Evolutionary conservation across 352 stramenopile genomes (phyloP), one percentile per base, ranked within the genome.

Genomic region (Phytophthora aleatoria): DNA sequence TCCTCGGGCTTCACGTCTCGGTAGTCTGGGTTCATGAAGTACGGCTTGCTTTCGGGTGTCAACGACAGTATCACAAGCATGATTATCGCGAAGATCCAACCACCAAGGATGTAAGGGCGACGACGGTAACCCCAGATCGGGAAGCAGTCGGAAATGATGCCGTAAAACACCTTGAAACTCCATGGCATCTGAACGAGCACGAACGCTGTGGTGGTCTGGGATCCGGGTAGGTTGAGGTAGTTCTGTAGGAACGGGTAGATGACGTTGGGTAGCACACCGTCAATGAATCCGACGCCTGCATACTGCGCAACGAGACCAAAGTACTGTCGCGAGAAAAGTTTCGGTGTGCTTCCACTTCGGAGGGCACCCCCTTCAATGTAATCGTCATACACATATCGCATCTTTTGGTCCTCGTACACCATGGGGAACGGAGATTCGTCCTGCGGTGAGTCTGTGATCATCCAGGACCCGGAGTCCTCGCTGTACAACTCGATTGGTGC

Each of bases 101-200:
- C 77, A 15, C 74, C 52, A 24, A 89, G 54, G 59, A 89, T 87
- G 62, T 85, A 87, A 3, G 80, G 77, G 9, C 76, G 69, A 15
- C 80, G 74, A 0, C 74, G 71, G 35, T 82, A 87, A 5, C 80
- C 80, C n/a, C 60, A 68, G 39, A 90, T 77, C 16, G 81, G 81
- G 20, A 82, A 84, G 50, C 74, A 84, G 67, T 90, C 81, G 8
- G 77, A 83, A 9, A 90, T 2, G 31, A 90, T 79, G 28, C 77
- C 77, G 54, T 81, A 71, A 50, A 89, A 81, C 0, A 87, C 67
- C 55, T 88, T 89, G 44, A 89, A 87, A 41, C 71, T 85, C 74
- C 78, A 89, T 5, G 74, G 77, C 43, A 89, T 69, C 31, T 79
- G 69, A 12, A 89, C 73, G n/a, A 87, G 74, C 13, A 76, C 67